These are phyloP conservation scores for Diospyros kaki DNA, from an alignment of 148 eudicot species.

Conservation along the genomic window DNA sequence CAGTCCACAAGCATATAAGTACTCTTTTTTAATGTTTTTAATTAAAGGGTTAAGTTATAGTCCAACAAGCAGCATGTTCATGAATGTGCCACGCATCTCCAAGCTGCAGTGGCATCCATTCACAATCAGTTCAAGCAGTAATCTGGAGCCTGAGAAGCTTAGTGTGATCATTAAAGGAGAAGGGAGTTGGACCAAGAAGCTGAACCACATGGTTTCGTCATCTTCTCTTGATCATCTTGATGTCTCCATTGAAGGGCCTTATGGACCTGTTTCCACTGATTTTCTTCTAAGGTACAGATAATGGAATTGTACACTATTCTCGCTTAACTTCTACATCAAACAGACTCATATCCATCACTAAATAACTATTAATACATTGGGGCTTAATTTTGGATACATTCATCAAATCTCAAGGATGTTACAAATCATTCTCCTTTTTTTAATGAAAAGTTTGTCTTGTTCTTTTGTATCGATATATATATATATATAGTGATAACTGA, in stretches of 20 bases:
- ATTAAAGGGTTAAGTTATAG: constrained; percentile 49
- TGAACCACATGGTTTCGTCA: constrained; percentile 45
- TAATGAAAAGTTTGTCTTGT: no score
- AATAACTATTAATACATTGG: no score
- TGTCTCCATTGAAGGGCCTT: constrained; percentile 8
- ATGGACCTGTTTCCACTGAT: constrained; percentile 7
- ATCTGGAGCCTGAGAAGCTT: constrained; percentile 59
- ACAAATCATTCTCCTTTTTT: no score
- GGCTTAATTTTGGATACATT: no score
- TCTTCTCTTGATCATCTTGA: constrained; percentile 48
- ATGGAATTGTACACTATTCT: no score
- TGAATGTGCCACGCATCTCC: constrained; percentile 75
- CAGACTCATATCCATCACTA: no score
- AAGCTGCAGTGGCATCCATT: constrained; percentile 97
- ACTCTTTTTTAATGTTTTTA: no score
- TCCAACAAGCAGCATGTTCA: constrained; percentile 73
- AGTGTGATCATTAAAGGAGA: constrained; percentile 75
- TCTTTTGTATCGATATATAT: background rate
- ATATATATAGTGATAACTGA: background rate
- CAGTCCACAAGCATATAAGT: no score
- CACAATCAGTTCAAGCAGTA: constrained; percentile 61
- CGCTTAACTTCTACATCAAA: no score
- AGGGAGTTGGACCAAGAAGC: constrained; percentile 80
- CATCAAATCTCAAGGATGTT: no score
- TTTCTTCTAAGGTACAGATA: background rate